A percentile compares a stretch with the other conserved stretches of the same genome.
These are phyloP conservation scores for Pecoramyces ruminantium DNA, from an alignment of 192 early-diverging fungal species.

Conservation along the genomic window DNA sequence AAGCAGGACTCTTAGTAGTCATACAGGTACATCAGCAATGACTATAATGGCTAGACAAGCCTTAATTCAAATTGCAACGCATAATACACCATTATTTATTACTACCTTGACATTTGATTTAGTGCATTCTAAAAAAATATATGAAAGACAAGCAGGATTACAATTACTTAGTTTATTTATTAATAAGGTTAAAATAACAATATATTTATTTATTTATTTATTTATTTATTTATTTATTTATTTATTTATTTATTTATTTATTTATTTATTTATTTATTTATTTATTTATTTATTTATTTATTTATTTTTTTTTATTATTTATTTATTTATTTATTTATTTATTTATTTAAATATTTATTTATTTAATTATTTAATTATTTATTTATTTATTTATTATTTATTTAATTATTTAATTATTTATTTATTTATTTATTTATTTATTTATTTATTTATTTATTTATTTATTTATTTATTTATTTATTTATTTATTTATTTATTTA, in stretches of 20 bases:
- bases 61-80: conserved; percentile 48
- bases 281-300: no score
- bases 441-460: no score
- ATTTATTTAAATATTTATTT: no score
- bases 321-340: no score
- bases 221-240: not conserved
- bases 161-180: conserved; percentile 58
- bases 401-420: no score
- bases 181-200: conserved; percentile 30
- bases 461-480: no score
- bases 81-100: conserved; percentile 49
- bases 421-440: no score
- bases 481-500: no score
- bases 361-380: no score
- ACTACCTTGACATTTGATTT: conserved; percentile 58
- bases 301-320: no score
- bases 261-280: no score
- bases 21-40: conserved; percentile 9
- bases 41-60: conserved; percentile 46
- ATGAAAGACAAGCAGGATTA: conserved; percentile 36
- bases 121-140: conserved; percentile 36
- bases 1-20: not conserved
- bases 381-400: no score
- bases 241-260: not conserved
- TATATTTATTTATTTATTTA: not conserved